A percentile compares a stretch with the other conserved stretches of the same genome.
Evolutionary conservation across 2,329 filamentous ascomycete genomes (phyloP).

Genomic region (Huntiella omanensis): DNA sequence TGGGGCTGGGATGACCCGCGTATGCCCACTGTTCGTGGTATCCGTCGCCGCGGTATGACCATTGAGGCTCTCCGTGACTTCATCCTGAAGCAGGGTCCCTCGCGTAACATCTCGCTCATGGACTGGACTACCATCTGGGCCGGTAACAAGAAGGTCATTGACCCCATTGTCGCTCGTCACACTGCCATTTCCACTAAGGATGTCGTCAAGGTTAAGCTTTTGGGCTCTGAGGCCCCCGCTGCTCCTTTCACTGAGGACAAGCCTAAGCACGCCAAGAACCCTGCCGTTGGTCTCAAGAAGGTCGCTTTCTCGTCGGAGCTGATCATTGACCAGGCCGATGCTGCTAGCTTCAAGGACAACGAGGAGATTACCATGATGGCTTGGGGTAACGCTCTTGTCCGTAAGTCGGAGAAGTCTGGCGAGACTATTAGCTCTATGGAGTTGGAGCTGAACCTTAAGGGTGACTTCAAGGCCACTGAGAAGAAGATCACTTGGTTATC

Average conservation of each 20-base stretch:
- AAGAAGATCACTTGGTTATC: conserved; percentile 96
- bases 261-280: conserved; percentile 80
- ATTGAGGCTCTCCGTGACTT: conserved; percentile 64
- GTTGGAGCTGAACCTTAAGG: conserved; percentile 74
- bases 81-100: conserved; percentile 68
- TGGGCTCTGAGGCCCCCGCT: conserved; percentile 46
- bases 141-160: conserved; percentile 65
- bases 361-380: conserved; percentile 95
- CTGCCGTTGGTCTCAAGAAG: conserved; percentile 66
- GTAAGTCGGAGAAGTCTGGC: conserved; percentile 25
- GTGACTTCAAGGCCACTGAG: conserved; percentile 84
- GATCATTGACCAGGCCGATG: conserved; percentile 73
- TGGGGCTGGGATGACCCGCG: conserved; percentile 77
- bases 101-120: conserved; percentile 66
- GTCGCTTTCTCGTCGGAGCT: conserved; percentile 59
- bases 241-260: conserved; percentile 51
- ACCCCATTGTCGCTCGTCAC: conserved; percentile 55
- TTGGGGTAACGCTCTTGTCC: conserved; percentile 61
- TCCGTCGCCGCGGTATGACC: conserved; percentile 60
- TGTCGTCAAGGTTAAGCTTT: conserved; percentile 50
- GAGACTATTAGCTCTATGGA: conserved; percentile 49
- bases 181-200: conserved; percentile 54
- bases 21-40: conserved; percentile 69
- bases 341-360: conserved; percentile 57
- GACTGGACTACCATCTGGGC: conserved; percentile 64